A percentile compares a stretch with the other conserved stretches of the same genome.
phyloP scores from a whole-genome alignment of 768 basidiomycete species.

The Tephrocybe sp. region DNA sequence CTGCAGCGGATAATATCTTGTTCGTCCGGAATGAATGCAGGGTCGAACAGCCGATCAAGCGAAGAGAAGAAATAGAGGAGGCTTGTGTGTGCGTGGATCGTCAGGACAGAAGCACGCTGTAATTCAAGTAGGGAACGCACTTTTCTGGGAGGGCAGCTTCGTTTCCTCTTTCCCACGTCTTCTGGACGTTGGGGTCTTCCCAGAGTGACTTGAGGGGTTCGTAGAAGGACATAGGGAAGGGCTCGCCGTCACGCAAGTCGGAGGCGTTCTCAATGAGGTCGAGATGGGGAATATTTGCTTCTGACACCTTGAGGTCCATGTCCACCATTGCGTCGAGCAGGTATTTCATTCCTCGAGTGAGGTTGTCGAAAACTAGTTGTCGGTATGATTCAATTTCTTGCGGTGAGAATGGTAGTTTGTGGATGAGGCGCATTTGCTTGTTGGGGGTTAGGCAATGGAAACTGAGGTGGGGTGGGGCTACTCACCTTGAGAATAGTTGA shows the following conservation, averaged over 20 bases:
- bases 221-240: conserved; percentile 70
- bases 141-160: conserved; percentile 93
- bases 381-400: conserved; percentile 88
- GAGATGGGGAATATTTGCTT: conserved; percentile 57
- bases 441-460: neutral
- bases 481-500: conserved; percentile 85
- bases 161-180: conserved; percentile 80
- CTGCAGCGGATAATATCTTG: conserved; percentile 88
- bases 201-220: conserved; percentile 73
- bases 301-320: conserved; percentile 73
- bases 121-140: conserved; percentile 37
- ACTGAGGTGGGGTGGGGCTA: neutral
- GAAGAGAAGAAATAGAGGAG: conserved; percentile 76
- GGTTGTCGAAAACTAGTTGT: conserved; percentile 90
- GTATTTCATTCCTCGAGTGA: conserved; percentile 81
- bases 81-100: conserved; percentile 33
- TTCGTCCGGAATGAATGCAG: conserved; percentile 70
- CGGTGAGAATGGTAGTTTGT: conserved; percentile 77
- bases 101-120: conserved; percentile 3
- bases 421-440: conserved; percentile 97
- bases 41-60: conserved; percentile 77
- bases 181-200: conserved; percentile 73
- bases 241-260: conserved; percentile 78
- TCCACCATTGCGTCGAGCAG: conserved; percentile 89
- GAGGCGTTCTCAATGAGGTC: conserved; percentile 64